These are phyloP conservation scores for Astraeus odoratus DNA, from an alignment of 768 basidiomycete genomes.

Conservation along the genomic window DNA sequence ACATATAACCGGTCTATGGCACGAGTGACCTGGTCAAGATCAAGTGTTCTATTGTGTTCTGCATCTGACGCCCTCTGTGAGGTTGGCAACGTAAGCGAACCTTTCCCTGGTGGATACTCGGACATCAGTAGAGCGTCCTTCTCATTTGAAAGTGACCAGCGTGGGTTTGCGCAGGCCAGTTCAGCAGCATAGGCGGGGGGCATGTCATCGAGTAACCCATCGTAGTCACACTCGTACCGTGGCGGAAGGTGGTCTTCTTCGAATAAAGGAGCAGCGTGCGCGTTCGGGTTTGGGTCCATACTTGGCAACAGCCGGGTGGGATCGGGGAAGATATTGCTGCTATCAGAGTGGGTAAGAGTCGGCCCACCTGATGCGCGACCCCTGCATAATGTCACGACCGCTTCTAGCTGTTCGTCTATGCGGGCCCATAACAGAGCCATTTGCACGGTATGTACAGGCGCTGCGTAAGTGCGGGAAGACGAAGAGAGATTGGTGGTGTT, in stretches of 20 bases:
- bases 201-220: constrained; percentile 11
- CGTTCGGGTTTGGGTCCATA: neutral
- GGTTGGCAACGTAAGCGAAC: constrained; percentile 3
- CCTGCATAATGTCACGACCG: constrained; percentile 58
- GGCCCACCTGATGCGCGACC: constrained; percentile 34
- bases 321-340: neutral
- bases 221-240: constrained; percentile 39
- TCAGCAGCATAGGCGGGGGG: constrained; percentile 22
- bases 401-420: constrained; percentile 70
- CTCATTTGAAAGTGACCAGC: constrained; percentile 5
- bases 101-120: constrained; percentile 18
- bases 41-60: constrained; percentile 44
- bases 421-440: constrained; percentile 64
- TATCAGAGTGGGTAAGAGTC: neutral
- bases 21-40: constrained; percentile 76
- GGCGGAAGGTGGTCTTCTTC: constrained; percentile 38
- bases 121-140: constrained; percentile 7
- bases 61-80: constrained; percentile 57
- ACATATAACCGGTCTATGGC: constrained; percentile 88
- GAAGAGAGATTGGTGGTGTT: constrained; percentile 2
- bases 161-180: neutral
- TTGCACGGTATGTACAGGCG: constrained; percentile 49
- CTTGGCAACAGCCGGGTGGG: neutral
- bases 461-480: constrained; percentile 3
- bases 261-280: constrained; percentile 4